Evolutionary conservation across 73 alveolate genomes (phyloP).

Genomic region (Breviolum minutum): DNA sequence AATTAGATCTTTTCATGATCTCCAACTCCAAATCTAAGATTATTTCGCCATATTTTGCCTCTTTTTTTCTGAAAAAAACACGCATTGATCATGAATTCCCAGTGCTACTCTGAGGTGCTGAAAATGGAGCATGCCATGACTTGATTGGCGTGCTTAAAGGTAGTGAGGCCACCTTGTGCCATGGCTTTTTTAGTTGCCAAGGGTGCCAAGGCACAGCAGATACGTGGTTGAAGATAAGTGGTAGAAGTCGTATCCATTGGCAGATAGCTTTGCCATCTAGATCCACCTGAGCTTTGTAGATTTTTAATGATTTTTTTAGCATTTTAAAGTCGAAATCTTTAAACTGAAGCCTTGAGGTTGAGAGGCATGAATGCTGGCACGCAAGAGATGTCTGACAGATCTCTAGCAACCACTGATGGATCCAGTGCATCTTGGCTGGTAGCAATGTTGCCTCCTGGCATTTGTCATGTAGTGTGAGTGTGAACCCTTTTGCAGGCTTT

Average conservation of each 20-base stretch:
- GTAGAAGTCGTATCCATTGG: too few relatives aligned
- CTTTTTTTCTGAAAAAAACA: too few relatives aligned
- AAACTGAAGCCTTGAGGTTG: neutral
- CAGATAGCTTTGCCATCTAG: too few relatives aligned
- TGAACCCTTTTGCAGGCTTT: too few relatives aligned
- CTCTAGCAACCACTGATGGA: neutral
- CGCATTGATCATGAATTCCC: too few relatives aligned
- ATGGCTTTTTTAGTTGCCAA: neutral
- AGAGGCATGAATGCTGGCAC: conserved; percentile 8
- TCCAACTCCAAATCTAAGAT: too few relatives aligned
- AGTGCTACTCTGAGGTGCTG: neutral
- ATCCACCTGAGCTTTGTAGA: neutral
- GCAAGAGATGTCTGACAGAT: neutral
- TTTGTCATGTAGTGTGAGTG: too few relatives aligned
- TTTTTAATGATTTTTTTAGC: too few relatives aligned
- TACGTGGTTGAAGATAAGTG: neutral
- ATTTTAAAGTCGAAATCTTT: too few relatives aligned
- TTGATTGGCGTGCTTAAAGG: conserved; percentile 7
- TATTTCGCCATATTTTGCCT: too few relatives aligned
- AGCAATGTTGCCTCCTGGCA: too few relatives aligned
- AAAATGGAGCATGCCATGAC: conserved; percentile 8
- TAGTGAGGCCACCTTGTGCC: conserved; percentile 41
- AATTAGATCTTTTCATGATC: too few relatives aligned
- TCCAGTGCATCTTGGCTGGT: neutral
- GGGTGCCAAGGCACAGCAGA: neutral